These are phyloP conservation scores for Anthoceros angustus DNA, from an alignment of 225 moss, liverwort and hornwort genomes.

Conservation along the genomic window DNA sequence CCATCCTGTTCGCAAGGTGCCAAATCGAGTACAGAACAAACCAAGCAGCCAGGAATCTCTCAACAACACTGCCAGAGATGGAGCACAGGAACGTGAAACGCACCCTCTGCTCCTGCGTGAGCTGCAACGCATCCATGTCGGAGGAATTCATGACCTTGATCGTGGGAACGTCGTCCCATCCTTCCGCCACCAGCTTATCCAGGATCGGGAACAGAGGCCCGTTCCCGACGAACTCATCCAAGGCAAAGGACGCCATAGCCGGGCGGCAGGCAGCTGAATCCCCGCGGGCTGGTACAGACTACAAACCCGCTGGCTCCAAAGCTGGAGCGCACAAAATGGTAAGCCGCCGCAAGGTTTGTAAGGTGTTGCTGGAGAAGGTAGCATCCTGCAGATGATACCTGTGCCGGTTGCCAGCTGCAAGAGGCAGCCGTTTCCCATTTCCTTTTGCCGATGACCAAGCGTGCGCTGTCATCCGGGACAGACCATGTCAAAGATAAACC, in stretches of 20 bases:
- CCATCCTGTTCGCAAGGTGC: not conserved
- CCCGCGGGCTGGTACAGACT: too few species aligned
- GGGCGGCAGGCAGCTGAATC: not conserved
- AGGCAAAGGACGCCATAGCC: constrained; percentile 51
- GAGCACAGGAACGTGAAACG: constrained; percentile 1
- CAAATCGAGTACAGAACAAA: not conserved
- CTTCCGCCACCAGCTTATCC: constrained; percentile 39
- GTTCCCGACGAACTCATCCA: constrained; percentile 69
- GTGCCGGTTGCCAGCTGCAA: too few species aligned
- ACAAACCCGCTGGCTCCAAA: too few species aligned
- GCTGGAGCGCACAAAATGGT: too few species aligned
- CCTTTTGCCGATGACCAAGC: too few species aligned
- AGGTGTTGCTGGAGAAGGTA: too few species aligned
- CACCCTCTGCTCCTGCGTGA: constrained; percentile 64
- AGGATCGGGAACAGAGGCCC: constrained; percentile 55
- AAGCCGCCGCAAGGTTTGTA: too few species aligned
- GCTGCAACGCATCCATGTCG: constrained; percentile 71
- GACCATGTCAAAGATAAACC: too few species aligned
- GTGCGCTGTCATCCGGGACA: too few species aligned
- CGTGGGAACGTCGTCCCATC: constrained; percentile 98
- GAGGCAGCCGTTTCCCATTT: too few species aligned
- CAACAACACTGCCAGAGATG: not conserved
- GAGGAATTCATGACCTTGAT: constrained; percentile 67
- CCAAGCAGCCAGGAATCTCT: too few species aligned
- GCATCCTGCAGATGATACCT: too few species aligned